These are phyloP conservation scores for Lyophyllum shimeji DNA, from an alignment of 768 basidiomycete species.

Conservation along the genomic window DNA sequence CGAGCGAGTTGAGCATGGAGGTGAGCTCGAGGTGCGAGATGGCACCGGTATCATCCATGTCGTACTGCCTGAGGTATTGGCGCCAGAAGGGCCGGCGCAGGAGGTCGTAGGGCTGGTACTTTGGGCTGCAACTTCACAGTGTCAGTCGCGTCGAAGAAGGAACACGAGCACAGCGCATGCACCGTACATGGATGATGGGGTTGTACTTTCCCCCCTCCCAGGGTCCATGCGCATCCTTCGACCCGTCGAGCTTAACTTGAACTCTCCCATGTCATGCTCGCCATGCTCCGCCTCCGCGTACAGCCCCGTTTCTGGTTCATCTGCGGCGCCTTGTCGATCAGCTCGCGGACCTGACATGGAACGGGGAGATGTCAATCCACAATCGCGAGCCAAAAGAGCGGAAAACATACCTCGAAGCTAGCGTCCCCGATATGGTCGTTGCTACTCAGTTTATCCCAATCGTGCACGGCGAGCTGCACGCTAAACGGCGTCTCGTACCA, in stretches of 20 bases:
- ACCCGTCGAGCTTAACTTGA: conserved; percentile 60
- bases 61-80: conserved; percentile 87
- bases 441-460: conserved; percentile 92
- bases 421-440: conserved; percentile 91
- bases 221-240: conserved; percentile 45
- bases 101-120: conserved; percentile 93
- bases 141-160: background rate
- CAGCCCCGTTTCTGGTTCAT: conserved; percentile 58
- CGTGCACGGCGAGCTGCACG: conserved; percentile 80
- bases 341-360: conserved; percentile 36
- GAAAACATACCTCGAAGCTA: conserved; percentile 52
- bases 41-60: conserved; percentile 74
- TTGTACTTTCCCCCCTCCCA: conserved; percentile 74
- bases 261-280: conserved; percentile 73
- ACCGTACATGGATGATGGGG: conserved; percentile 72
- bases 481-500: conserved; percentile 80
- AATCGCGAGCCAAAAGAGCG: background rate
- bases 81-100: conserved; percentile 91
- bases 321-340: conserved; percentile 67
- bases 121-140: conserved; percentile 55
- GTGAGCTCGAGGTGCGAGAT: conserved; percentile 86
- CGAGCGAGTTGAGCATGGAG: conserved; percentile 95
- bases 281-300: conserved; percentile 50
- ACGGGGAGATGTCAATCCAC: too few relatives aligned
- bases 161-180: conserved; percentile 13